Conservation (phyloP, 495 filamentous ascomycete genomes). For the Rusavskia elegans region DNA sequence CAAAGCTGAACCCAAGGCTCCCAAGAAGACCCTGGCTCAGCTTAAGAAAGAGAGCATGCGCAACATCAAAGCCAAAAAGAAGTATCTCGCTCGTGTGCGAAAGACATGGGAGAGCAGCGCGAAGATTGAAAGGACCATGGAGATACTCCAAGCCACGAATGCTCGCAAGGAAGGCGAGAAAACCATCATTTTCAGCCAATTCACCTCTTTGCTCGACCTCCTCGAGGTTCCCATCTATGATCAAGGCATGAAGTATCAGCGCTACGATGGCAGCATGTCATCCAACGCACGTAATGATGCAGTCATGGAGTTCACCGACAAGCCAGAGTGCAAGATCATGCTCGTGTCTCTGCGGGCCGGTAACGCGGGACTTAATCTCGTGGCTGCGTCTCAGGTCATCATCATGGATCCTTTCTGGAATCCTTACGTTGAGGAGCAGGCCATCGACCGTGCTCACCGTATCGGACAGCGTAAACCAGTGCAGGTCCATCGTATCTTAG, state of each 20-base stretch:
- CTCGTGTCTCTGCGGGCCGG: slow-evolving; percentile 81
- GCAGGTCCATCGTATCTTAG: slow-evolving; percentile 63
- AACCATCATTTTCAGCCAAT: slow-evolving; percentile 87
- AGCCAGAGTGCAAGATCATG: slow-evolving; percentile 54
- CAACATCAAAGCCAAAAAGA: slow-evolving; percentile 45
- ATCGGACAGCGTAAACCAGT: slow-evolving; percentile 70
- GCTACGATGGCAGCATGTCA: slow-evolving; percentile 82
- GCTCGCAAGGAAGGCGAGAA: slow-evolving; percentile 36
- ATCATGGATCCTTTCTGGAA: slow-evolving; percentile 97
- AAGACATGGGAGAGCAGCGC: slow-evolving; percentile 58
- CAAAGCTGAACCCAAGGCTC: slow-evolving; percentile 20
- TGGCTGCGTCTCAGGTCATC: slow-evolving; percentile 74
- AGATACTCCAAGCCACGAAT: slow-evolving; percentile 42
- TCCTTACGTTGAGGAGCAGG: slow-evolving; percentile 86
- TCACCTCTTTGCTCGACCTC: slow-evolving; percentile 82
- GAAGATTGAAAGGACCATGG: slow-evolving; percentile 62
- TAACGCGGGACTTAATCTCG: slow-evolving; percentile 81
- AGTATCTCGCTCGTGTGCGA: slow-evolving; percentile 47
- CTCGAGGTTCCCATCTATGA: slow-evolving; percentile 70
- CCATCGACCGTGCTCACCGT: slow-evolving; percentile 83
- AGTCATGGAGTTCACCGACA: slow-evolving; percentile 56
- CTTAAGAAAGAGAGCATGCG: slow-evolving; percentile 48
- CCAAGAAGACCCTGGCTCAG: slow-evolving; percentile 38
- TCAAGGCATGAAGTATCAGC: slow-evolving; percentile 45
- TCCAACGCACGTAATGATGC: slow-evolving; percentile 50